phyloP scores from a whole-genome alignment of 805 yeast genomes.

The Saccharomycopsis synnaedendra region DNA sequence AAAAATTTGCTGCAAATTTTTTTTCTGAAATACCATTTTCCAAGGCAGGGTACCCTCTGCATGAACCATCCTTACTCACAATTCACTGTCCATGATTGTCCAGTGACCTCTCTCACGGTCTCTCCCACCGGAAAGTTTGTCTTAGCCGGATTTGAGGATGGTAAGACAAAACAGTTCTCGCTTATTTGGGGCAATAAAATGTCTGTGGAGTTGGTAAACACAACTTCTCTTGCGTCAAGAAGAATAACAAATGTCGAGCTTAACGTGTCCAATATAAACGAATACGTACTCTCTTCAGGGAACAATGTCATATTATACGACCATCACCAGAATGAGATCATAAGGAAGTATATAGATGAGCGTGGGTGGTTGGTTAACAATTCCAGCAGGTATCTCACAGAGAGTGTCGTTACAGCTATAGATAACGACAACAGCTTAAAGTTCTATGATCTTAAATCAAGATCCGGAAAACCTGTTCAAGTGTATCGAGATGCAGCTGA shows the following conservation, averaged over 20 bases:
- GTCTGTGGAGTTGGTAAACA: neutral
- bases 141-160: conserved; percentile 9
- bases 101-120: conserved; percentile 4
- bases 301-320: conserved; percentile 7
- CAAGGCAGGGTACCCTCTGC: neutral
- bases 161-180: conserved; percentile 6
- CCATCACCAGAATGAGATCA: neutral
- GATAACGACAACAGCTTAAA: conserved; percentile 11
- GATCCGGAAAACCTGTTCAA: conserved; percentile 9
- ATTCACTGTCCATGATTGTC: conserved; percentile 6
- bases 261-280: neutral
- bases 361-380: conserved; percentile 7
- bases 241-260: neutral
- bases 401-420: neutral
- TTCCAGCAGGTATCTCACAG: conserved; percentile 3
- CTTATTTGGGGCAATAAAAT: neutral
- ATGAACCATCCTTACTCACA: conserved; percentile 5
- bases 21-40: neutral
- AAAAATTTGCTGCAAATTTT: conserved; percentile 1
- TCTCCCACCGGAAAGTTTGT: conserved; percentile 3
- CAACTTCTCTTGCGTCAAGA: conserved; percentile 5
- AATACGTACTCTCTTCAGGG: conserved; percentile 5
- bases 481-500: conserved; percentile 6
- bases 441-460: conserved; percentile 7
- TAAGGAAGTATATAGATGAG: conserved; percentile 7